Conservation (phyloP, 257 asterid genomes). For the Jacaranda copaia region DNA sequence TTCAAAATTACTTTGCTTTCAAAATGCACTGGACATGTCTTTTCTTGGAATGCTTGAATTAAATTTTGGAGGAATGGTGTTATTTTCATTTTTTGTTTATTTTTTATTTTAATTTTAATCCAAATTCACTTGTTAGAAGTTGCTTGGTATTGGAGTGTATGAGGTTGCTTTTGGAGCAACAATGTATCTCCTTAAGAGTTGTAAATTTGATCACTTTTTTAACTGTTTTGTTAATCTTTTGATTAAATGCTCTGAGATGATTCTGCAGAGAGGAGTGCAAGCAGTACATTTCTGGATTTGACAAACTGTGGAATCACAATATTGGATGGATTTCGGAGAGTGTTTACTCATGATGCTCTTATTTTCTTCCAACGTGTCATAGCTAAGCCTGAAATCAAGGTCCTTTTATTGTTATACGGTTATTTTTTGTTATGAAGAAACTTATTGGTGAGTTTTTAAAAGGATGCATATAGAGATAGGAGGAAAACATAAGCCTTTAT, state of each 20-base stretch:
- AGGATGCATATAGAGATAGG: background rate
- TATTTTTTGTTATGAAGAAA: too few relatives aligned
- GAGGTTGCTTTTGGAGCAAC: too few relatives aligned
- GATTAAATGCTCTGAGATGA: slow-evolving; percentile 28
- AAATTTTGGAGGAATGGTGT: background rate
- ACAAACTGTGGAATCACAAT: slow-evolving; percentile 83
- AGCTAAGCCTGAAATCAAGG: slow-evolving; percentile 93
- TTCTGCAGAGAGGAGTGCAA: slow-evolving; percentile 82
- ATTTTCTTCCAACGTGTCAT: slow-evolving; percentile 91
- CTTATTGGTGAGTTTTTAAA: background rate
- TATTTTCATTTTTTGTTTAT: background rate
- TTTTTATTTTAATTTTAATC: slow-evolving; percentile 4
- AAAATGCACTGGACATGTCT: too few relatives aligned
- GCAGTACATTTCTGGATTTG: slow-evolving; percentile 94
- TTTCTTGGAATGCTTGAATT: background rate
- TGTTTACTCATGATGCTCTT: slow-evolving; percentile 91
- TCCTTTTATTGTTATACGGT: slow-evolving; percentile 15
- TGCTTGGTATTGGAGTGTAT: too few relatives aligned
- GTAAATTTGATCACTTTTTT: background rate
- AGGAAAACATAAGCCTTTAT: background rate
- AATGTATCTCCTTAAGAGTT: background rate
- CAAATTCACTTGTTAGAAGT: too few relatives aligned
- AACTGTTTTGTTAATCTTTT: background rate
- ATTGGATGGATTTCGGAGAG: slow-evolving; percentile 86
- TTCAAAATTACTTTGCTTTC: background rate